Evolutionary conservation across 1,284 basidiomycete species (phyloP).

Genomic region (Schizophyllum commune): DNA sequence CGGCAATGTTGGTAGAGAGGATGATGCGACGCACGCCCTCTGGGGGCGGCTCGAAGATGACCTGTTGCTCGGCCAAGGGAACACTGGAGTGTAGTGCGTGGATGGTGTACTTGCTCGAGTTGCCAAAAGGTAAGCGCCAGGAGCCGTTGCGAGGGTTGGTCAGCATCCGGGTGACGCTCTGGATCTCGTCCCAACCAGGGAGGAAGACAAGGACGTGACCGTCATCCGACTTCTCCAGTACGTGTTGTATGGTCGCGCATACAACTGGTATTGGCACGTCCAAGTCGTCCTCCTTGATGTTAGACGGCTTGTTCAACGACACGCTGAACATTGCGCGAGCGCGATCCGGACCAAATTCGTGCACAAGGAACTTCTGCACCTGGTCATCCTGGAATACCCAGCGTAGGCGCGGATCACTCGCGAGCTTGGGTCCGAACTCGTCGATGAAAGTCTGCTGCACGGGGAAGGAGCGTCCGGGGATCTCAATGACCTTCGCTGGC

Average conservation of each 20-base stretch:
- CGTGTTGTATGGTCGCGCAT: conserved; percentile 77
- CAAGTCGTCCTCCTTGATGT: conserved; percentile 51
- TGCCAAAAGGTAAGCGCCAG: conserved; percentile 55
- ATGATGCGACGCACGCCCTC: conserved; percentile 81
- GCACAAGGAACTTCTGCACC: conserved; percentile 72
- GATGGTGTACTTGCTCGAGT: conserved; percentile 59
- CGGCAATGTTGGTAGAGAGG: conserved; percentile 93
- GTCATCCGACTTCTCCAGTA: conserved; percentile 67
- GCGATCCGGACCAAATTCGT: conserved; percentile 50
- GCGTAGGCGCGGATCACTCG: conserved; percentile 14
- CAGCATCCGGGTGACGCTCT: conserved; percentile 67
- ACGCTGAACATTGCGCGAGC: too few relatives aligned
- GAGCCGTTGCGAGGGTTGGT: conserved; percentile 41
- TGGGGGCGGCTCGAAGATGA: conserved; percentile 80
- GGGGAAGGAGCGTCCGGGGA: conserved; percentile 92
- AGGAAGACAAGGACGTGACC: conserved; percentile 92
- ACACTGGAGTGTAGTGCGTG: conserved; percentile 91
- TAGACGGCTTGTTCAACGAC: conserved; percentile 8
- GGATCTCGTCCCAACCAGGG: conserved; percentile 92
- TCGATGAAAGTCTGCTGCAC: conserved; percentile 81
- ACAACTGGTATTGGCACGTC: conserved; percentile 83
- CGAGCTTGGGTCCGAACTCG: conserved; percentile 59
- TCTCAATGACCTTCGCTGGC: conserved; percentile 71
- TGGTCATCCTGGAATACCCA: conserved; percentile 75
- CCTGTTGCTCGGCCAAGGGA: conserved; percentile 85